Conservation (phyloP, 2,329 filamentous ascomycete genomes). For the Claviceps sp. region DNA sequence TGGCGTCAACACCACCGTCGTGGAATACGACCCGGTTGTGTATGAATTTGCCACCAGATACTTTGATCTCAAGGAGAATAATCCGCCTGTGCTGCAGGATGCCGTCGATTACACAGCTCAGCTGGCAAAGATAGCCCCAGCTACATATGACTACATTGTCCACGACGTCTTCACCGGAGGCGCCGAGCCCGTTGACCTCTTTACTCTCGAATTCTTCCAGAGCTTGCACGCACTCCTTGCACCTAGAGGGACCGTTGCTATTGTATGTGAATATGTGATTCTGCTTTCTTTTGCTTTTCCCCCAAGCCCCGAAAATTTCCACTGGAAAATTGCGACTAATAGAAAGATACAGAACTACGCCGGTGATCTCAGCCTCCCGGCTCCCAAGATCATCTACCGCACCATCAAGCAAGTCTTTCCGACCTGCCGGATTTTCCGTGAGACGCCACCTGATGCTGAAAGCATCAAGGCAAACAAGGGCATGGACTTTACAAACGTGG, state of each 20-base stretch:
- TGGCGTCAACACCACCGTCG: slow-evolving; percentile 81
- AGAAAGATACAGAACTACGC: slow-evolving; percentile 64
- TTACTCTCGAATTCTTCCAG: slow-evolving; percentile 72
- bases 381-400: slow-evolving; percentile 64
- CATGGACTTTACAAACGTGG: slow-evolving; percentile 84
- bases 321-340: slow-evolving; percentile 8
- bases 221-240: slow-evolving; percentile 59
- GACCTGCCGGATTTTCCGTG: slow-evolving; percentile 83
- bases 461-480: slow-evolving; percentile 32
- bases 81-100: slow-evolving; percentile 69
- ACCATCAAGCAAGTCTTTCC: slow-evolving; percentile 77
- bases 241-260: slow-evolving; percentile 71
- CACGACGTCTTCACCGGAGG: slow-evolving; percentile 98
- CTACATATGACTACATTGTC: slow-evolving; percentile 77
- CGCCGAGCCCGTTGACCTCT: slow-evolving; percentile 77
- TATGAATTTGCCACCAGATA: slow-evolving; percentile 71
- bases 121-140: slow-evolving; percentile 26
- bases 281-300: no score
- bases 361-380: slow-evolving; percentile 66
- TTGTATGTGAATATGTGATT: slow-evolving; percentile 41
- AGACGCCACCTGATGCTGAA: slow-evolving; percentile 43
- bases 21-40: slow-evolving; percentile 88
- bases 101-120: slow-evolving; percentile 55
- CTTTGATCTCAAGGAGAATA: slow-evolving; percentile 66
- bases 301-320: not conserved